These are phyloP conservation scores for Nyssa sinensis DNA, from an alignment of 148 eudicot species.

Conservation along the genomic window DNA sequence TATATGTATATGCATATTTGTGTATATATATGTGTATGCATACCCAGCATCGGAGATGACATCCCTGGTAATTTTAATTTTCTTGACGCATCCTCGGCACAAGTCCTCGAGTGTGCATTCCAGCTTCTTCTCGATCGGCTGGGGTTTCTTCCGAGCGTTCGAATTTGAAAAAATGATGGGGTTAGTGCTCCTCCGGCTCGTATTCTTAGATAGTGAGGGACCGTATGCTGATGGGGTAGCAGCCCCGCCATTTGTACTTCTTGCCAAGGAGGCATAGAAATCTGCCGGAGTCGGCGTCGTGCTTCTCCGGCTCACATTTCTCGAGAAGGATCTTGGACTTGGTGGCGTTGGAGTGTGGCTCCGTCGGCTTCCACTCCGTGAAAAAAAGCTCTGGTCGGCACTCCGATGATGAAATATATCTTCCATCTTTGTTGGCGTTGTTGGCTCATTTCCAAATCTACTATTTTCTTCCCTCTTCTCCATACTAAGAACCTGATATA, in stretches of 20 bases:
- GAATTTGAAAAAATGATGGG: conserved; percentile 79
- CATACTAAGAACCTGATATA: conserved; percentile 32
- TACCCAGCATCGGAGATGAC: conserved; percentile 63
- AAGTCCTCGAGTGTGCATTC: conserved; percentile 78
- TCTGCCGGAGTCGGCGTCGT: too few relatives aligned
- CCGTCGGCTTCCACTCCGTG: too few relatives aligned
- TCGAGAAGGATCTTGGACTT: conserved; percentile 24
- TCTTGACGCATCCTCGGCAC: conserved; percentile 68
- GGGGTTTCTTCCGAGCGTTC: conserved; percentile 42
- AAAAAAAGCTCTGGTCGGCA: too few relatives aligned
- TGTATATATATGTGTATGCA: background rate
- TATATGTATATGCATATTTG: background rate
- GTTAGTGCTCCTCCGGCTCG: conserved; percentile 31
- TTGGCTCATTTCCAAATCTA: conserved; percentile 18
- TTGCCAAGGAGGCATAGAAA: too few relatives aligned
- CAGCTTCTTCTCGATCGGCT: conserved; percentile 53
- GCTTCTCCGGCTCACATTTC: conserved; percentile 19
- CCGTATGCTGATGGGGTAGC: conserved; percentile 3
- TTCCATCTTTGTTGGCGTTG: conserved; percentile 26
- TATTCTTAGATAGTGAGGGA: too few relatives aligned
- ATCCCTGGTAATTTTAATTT: conserved; percentile 54
- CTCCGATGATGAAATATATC: too few relatives aligned
- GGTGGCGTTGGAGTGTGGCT: conserved; percentile 56
- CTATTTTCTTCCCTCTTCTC: conserved; percentile 34
- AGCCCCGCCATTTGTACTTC: too few relatives aligned